phyloP scores from a whole-genome alignment of 176 grass and related monocot genomes.

The Alloteropsis semialata region DNA sequence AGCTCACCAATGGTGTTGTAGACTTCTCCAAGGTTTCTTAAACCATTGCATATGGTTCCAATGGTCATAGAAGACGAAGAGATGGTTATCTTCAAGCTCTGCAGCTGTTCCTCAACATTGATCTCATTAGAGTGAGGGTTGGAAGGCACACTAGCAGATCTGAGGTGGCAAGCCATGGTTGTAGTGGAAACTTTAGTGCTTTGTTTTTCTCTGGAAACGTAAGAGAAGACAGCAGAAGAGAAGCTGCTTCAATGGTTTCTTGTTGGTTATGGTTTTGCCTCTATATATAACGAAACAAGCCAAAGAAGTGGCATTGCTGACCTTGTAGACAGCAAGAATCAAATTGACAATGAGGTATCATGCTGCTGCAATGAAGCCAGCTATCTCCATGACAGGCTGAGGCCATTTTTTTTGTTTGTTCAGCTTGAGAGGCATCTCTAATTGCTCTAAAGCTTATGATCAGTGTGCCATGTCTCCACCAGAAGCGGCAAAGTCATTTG shows the following conservation, averaged over 20 bases:
- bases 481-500: not conserved
- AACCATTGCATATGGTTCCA: not conserved
- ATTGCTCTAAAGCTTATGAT: not conserved
- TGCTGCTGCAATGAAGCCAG: not conserved
- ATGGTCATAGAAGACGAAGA: not conserved
- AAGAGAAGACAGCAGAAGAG: not conserved
- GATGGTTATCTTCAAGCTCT: slow-evolving; percentile 1
- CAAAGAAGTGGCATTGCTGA: not conserved
- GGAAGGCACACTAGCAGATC: slow-evolving; percentile 32
- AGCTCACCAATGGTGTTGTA: not conserved
- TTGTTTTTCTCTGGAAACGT: not conserved
- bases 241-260: not conserved
- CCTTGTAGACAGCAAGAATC: not conserved
- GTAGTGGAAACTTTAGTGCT: not conserved
- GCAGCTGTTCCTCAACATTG: slow-evolving; percentile 25
- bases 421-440: not conserved
- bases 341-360: not conserved
- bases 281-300: not conserved
- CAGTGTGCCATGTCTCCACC: not conserved
- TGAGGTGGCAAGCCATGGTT: slow-evolving; percentile 39
- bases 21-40: slow-evolving; percentile 20
- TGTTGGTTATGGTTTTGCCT: not conserved
- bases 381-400: not conserved
- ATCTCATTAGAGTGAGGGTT: not conserved
- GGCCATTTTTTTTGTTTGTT: not conserved